phyloP scores from a whole-genome alignment of 2,329 filamentous ascomycete species.

The Lanzia echinophila region DNA sequence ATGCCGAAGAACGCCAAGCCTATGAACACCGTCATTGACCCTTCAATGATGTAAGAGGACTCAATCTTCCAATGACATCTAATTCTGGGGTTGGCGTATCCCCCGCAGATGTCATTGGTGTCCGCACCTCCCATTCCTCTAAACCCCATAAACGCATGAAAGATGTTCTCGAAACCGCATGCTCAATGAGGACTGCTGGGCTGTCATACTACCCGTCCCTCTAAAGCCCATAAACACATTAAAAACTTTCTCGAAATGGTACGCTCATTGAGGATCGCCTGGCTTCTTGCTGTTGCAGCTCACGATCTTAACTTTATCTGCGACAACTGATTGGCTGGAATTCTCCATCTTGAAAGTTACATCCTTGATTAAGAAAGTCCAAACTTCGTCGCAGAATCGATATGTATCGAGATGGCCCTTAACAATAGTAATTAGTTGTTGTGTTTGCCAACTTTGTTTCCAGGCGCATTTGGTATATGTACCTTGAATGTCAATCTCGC shows the following conservation, averaged over 20 bases:
- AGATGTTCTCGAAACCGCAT: too few species aligned
- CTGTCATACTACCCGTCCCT: too few species aligned
- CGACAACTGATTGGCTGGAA: constrained; percentile 61
- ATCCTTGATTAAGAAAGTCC: constrained; percentile 98
- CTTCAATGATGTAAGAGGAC: not conserved
- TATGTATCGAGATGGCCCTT: constrained; percentile 97
- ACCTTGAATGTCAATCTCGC: constrained; percentile 93
- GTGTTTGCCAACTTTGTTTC: not conserved
- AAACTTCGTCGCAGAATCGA: constrained; percentile 98
- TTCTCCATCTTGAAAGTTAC: constrained; percentile 96
- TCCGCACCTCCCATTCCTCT: too few species aligned
- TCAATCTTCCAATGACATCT: too few species aligned
- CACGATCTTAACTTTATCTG: constrained; percentile 97
- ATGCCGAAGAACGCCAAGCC: not conserved
- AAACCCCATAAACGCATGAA: too few species aligned
- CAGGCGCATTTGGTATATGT: constrained; percentile 25
- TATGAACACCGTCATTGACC: not conserved
- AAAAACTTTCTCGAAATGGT: not conserved
- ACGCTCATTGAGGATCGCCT: constrained; percentile 42
- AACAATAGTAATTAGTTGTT: constrained; percentile 17
- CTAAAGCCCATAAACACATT: not conserved
- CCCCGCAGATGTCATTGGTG: too few species aligned
- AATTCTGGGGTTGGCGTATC: too few species aligned
- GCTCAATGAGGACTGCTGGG: too few species aligned
- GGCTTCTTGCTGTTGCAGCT: constrained; percentile 89